Base-by-base conservation (phyloP, 768 basidiomycete species). In the Boletales sp. region DNA sequence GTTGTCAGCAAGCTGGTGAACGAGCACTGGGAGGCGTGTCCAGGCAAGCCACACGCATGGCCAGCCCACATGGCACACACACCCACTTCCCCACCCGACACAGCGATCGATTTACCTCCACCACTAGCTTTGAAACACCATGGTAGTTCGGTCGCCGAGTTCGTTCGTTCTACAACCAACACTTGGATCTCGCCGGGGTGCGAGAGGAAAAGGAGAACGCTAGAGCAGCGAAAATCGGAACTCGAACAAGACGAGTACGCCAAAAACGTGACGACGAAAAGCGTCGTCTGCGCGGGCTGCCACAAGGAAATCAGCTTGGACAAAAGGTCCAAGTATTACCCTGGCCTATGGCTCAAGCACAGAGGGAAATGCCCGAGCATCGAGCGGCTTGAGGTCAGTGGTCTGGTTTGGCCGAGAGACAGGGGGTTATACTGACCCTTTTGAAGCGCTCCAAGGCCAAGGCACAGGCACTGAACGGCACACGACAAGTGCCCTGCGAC, bases 341-440 rank as follows among this genome's bases (percentile, higher is more conserved):
- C 69, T 14, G 69, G 69, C 8, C 36, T 70, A 8, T 70, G 69
- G 69, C 34, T 43, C 43, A 70, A 70, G 50, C 69, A 70, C 46
- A 60, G 48, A 37, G 24, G 49, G 3, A 69, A 69, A 49, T 70
- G 70, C 35, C 56, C 52, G 21, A 17, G 43, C 24, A 52, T 67
- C 36, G 51, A 53, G 40, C 56, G 52, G 34, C 46, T 60, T 2
- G 56, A 68, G 60, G 66, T 69, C 14, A 62, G 68, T 50, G 13
- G 15, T 24, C 24, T 24, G 14, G 14, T 19, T 40, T 7, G 11
- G 9, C 29, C 21, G 17, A 37, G 17, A 46, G 39, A 37, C n/a
- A 2, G 30, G 32, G 2, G 12, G 30, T 21, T 19, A 8, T n/a
- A 40, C 61, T 64, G 31, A 65, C 51, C 41, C 8, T n/a, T 39